phyloP scores from a whole-genome alignment of 2,329 filamentous ascomycete species.

The Rosellinia necatrix region DNA sequence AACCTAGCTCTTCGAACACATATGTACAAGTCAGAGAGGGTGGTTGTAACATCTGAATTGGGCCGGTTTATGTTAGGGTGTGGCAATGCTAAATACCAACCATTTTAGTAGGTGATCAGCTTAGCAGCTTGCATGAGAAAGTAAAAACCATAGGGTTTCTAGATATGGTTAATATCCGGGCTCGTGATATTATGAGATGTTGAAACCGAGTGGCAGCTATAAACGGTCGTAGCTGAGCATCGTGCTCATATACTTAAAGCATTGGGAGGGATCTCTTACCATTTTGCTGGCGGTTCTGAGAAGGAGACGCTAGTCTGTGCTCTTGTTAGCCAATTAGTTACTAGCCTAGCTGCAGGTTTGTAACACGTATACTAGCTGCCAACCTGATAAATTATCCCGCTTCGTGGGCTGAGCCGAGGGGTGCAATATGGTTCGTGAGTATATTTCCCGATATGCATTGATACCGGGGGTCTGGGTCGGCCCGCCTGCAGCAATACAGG shows the following conservation, averaged over 20 bases:
- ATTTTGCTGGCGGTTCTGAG: neutral
- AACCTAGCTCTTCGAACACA: neutral
- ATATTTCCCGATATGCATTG: conserved; percentile 10
- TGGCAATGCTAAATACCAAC: neutral
- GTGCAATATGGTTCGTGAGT: conserved; percentile 8
- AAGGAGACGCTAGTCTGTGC: conserved; percentile 7
- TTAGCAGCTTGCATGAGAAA: neutral
- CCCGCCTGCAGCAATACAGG: conserved; percentile 22
- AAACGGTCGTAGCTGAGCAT: neutral
- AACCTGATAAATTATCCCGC: conserved; percentile 6
- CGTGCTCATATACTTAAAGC: neutral
- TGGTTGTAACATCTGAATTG: neutral
- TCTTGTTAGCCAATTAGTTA: conserved; percentile 5
- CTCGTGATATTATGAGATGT: neutral
- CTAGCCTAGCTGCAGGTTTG: conserved; percentile 20
- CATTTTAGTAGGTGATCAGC: too few relatives aligned
- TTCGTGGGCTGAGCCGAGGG: neutral
- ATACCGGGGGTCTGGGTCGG: conserved; percentile 27
- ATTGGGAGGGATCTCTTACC: neutral
- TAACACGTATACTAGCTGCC: conserved; percentile 9
- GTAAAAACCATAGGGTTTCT: neutral
- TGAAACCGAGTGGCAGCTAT: neutral
- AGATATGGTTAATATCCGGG: neutral
- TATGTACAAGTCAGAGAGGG: neutral
- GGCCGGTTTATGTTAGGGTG: neutral